A percentile compares a stretch with the other conserved stretches of the same genome.
Conservation (phyloP, 2,329 filamentous ascomycete species). For the Corinectria fuckeliana region DNA sequence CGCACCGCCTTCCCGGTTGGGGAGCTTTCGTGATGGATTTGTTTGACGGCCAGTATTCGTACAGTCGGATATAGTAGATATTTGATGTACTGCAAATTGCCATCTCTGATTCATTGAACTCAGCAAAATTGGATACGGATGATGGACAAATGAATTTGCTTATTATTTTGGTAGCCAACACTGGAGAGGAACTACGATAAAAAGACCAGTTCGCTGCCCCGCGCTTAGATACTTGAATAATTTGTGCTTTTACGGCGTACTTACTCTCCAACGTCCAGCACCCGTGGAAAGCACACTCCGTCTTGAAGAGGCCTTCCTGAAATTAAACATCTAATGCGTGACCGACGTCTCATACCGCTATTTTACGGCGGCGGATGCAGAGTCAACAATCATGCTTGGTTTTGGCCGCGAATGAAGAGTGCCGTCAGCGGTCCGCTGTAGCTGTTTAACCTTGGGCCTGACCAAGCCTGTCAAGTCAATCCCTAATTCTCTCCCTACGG, state of each 20-base stretch:
- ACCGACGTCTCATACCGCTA: constrained; percentile 21
- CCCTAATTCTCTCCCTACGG: too few species aligned
- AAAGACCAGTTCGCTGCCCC: background rate
- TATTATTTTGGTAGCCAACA: background rate
- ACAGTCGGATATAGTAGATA: background rate
- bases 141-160: background rate
- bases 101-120: too few species aligned
- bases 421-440: constrained; percentile 9
- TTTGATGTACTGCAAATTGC: too few species aligned
- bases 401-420: too few species aligned
- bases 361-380: constrained; percentile 18
- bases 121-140: background rate
- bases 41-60: background rate
- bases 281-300: too few species aligned
- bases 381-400: constrained; percentile 22
- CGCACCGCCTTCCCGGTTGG: constrained; percentile 34
- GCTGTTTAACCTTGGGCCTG: constrained; percentile 8
- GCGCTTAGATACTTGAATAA: background rate
- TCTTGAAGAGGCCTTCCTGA: background rate
- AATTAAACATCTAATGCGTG: constrained; percentile 13
- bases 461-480: background rate
- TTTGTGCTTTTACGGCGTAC: too few species aligned
- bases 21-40: constrained; percentile 24
- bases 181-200: background rate
- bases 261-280: too few species aligned